Base-by-base conservation (phyloP, 306 rosid genomes). In the Luffa acutangula region DNA sequence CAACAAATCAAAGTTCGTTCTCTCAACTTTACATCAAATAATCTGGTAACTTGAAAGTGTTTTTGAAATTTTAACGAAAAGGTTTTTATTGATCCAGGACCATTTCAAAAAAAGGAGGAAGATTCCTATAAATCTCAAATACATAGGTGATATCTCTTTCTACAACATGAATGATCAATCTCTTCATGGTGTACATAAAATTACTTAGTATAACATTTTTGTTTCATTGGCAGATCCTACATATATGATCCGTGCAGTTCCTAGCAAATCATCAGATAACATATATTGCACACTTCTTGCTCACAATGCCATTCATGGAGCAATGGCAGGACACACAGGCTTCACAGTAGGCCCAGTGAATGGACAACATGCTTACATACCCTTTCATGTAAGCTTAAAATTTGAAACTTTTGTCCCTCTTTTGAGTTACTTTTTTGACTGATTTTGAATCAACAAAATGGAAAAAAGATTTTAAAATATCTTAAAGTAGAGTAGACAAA, bases 211-310 rank as follows among this genome's bases (percentile, higher is more conserved):
- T 74, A 57, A 66, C 60, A 13, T 53, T 12, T 53, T 56, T 82
- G n/a, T 75, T 25, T 86, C 64, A 36, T 14, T 73, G 14, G 82
- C 89, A 91, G 93, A 92, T 88, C 97, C 92, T 25, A 92, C 94
- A 15, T 91, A 91, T 85, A 91, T 91, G 97, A 89, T 89, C 76
- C 91, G 92, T 31, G 97, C 93, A 1, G 80, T 91, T 59, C 92
- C 93, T 6, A 85, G 97, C 82, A 91, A 83, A 82, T 90, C 93
- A 80, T 87, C 93, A 51, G 97, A 91, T 75, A 91, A 91, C 66
- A 87, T 91, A 7, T 88, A 33, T 43, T 88, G 91, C 83, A 91
- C 93, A 9, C 92, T 89, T 59, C 93, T 91, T 62, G 97, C 92
- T 45, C 92, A 91, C 51, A 91, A 89, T 79, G 90, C 89, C 59